Base-by-base conservation (phyloP, 768 basidiomycete genomes). In the Lyophyllum atratum region DNA sequence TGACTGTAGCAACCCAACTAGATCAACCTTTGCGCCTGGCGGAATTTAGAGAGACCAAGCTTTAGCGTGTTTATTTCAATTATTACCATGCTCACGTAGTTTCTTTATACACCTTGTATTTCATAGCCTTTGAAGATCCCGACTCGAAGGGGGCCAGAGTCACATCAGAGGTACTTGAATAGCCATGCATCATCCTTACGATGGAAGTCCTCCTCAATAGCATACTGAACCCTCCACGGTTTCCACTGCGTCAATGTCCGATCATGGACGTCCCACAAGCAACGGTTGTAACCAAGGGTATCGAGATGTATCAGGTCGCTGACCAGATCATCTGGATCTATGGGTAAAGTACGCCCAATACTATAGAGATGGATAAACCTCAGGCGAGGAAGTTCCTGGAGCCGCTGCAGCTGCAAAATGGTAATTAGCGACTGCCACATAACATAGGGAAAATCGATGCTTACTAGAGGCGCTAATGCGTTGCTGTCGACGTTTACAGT, bases 161-260 rank as follows among this genome's bases (percentile, higher is more conserved):
- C 31, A n/a, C 12, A 49, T 31, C 28, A 49, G 29, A 49, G 17
- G 19, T 76, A 75, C 56, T 71, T 69, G 66, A 76, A 74, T 44
- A 79, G 63, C 77, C 77, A 79, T 34, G 70, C 70, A 46, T 76
- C 66, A 57, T 77, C 77, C 4, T 54, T 45, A 56, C 62, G 67
- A 1, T 61, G 46, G 54, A 79, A 77, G 54, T 77, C 77, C 45
- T 73, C 74, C 43, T 73, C 72, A 8, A 69, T 62, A 52, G 69
- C 71, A 54, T 73, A 77, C 60, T 75, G 76, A 52, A 75, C 70
- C 58, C 64, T 74, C 75, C 75, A 76, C 40, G 74, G 68, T 12
- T 74, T 69, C 72, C 75, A 76, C 53, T 74, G 70, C 24, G 53
- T 62, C 37, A 69, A 64, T 22, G 71, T 56, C 34, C 70, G 54